Evolutionary conservation across 2,329 filamentous ascomycete genomes (phyloP).

Genomic region (Triangularia verruculosa): DNA sequence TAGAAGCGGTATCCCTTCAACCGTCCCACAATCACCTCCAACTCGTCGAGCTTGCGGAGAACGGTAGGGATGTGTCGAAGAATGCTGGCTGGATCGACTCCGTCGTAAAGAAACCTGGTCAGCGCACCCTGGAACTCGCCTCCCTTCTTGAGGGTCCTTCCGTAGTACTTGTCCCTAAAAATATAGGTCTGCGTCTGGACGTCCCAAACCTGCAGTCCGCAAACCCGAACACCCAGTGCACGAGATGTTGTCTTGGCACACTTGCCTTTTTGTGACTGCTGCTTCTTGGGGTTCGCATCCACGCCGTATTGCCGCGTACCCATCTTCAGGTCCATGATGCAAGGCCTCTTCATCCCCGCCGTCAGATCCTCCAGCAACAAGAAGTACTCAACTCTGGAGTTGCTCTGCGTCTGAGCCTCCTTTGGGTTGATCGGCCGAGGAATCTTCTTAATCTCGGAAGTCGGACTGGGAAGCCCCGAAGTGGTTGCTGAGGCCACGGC

Average conservation of each 20-base stretch:
- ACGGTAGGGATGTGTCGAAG: constrained; percentile 84
- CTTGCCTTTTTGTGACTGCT: constrained; percentile 87
- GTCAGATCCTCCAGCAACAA: constrained; percentile 91
- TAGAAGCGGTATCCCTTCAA: constrained; percentile 91
- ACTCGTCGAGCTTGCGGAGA: constrained; percentile 73
- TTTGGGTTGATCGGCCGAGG: constrained; percentile 70
- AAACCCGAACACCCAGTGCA: constrained; percentile 87
- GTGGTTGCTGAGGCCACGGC: constrained; percentile 35
- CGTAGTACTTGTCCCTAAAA: constrained; percentile 99
- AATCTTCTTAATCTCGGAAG: constrained; percentile 42
- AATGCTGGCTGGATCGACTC: constrained; percentile 75
- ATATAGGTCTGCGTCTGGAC: constrained; percentile 76
- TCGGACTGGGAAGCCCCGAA: constrained; percentile 39
- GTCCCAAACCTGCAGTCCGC: constrained; percentile 96
- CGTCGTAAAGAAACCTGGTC: constrained; percentile 87
- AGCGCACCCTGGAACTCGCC: constrained; percentile 85
- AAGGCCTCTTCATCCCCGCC: constrained; percentile 92
- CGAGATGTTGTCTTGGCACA: constrained; percentile 89
- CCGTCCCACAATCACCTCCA: constrained; percentile 78
- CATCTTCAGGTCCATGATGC: constrained; percentile 98
- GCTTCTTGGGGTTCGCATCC: constrained; percentile 87
- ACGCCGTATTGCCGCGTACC: constrained; percentile 95
- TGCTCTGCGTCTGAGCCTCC: constrained; percentile 63
- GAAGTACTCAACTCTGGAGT: constrained; percentile 82
- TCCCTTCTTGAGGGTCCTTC: constrained; percentile 81